Base-by-base conservation (phyloP, 495 filamentous ascomycete genomes). In the Penicillium daleae region DNA sequence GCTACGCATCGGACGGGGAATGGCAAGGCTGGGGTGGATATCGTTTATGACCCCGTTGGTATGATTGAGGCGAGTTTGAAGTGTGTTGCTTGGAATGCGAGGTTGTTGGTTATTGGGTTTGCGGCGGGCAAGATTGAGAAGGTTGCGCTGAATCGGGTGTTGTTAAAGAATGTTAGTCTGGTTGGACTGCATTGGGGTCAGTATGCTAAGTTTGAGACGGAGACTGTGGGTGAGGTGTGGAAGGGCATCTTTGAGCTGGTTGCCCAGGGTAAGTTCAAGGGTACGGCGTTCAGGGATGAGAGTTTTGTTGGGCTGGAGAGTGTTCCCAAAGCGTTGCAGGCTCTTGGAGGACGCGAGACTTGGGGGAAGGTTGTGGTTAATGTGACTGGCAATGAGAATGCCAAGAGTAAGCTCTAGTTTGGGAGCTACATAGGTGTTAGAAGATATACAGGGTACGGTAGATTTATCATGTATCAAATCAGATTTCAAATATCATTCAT, bases 301-400 rank as follows among this genome's bases (percentile, higher is more conserved):
- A 87, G 87, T 63, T 97, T 91, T 75, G 84, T 90, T 29, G 93
- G 94, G 0, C 74, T 98, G 59, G 92, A 96, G 71, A 86, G 82
- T 59, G 85, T 98, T 21, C 87, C 89, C 0, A 83, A 84, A 57
- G 94, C 94, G 0, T 75, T 98, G 68, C 79, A 88, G 71, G 88
- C 89, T 17, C 78, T 98, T 40, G 93, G 91, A 0, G 83, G 84
- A 17, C 79, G 94, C 49, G 92, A 89, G 66, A 97, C 92, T 0
- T 98, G 94, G 94, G 94, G 94, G 0, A 98, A 98, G 83, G 94
- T 97, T 2, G 92, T 98, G 1, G 90, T 97, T 3, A 90, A 90
- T 75, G 82, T 98, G 27, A 86, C 89, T n/a, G 89, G 93, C 60
- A 82, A 86, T 31, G 73, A 75, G 59, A 65, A 68, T 49, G 79